Evolutionary conservation across 345 rosid species (phyloP).

Genomic region (Tarenaya hassleriana): DNA sequence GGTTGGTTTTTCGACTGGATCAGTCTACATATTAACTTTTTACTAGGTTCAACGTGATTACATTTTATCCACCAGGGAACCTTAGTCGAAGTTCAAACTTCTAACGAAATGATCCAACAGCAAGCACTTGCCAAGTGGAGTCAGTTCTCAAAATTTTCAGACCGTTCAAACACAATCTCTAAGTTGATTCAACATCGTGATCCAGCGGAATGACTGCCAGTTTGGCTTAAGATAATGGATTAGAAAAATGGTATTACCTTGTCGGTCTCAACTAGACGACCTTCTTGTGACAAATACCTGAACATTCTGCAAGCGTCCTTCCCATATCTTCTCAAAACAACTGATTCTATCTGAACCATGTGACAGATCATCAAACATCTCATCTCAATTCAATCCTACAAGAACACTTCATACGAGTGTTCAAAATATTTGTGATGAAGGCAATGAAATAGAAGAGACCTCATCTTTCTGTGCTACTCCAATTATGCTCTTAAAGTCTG

Average conservation of each 20-base stretch:
- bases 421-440: background rate
- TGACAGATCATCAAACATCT: constrained; percentile 5
- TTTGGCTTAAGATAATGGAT: background rate
- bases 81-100: too few relatives aligned
- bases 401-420: too few relatives aligned
- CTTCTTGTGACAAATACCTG: constrained; percentile 48
- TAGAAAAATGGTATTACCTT: constrained; percentile 38
- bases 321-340: constrained; percentile 68
- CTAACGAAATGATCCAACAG: too few relatives aligned
- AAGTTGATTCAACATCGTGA: too few relatives aligned
- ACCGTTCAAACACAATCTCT: too few relatives aligned
- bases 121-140: too few relatives aligned
- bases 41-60: too few relatives aligned
- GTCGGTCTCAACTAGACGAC: constrained; percentile 58
- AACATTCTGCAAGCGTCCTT: constrained; percentile 67
- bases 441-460: constrained; percentile 36
- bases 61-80: too few relatives aligned
- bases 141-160: too few relatives aligned
- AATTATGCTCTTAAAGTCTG: constrained; percentile 66
- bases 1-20: too few relatives aligned
- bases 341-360: constrained; percentile 51
- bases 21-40: too few relatives aligned
- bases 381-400: constrained; percentile 8
- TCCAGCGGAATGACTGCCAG: background rate
- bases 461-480: constrained; percentile 68